Conservation (phyloP, 1,284 basidiomycete genomes). For the Trametes hirsuta region DNA sequence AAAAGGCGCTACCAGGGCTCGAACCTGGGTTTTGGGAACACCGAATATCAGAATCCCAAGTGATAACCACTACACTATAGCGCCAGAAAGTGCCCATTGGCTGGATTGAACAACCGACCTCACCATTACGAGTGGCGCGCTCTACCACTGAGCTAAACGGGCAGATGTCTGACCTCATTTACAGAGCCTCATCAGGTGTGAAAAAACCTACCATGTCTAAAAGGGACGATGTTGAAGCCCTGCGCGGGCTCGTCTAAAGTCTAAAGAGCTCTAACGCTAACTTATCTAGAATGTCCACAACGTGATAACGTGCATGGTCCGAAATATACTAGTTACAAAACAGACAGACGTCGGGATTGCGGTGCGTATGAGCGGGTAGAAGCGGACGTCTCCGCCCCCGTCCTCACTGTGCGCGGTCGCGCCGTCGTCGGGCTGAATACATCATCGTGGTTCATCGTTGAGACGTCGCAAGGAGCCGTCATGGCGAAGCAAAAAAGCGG, state of each 20-base stretch:
- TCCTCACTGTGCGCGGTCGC: not conserved
- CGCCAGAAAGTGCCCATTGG: conserved; percentile 16
- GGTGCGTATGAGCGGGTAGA: not conserved
- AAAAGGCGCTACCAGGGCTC: conserved; percentile 26
- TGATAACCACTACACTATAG: conserved; percentile 26
- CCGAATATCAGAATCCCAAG: conserved; percentile 19
- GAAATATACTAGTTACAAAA: conserved; percentile 8
- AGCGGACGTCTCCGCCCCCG: not conserved
- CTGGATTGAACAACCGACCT: conserved; percentile 20
- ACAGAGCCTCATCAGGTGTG: too few relatives aligned
- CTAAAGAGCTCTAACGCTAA: conserved; percentile 6
- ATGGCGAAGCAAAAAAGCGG: not conserved
- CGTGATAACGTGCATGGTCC: not conserved
- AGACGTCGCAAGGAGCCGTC: conserved; percentile 1
- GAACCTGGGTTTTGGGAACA: conserved; percentile 27
- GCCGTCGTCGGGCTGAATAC: conserved; percentile 1
- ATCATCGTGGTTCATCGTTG: conserved; percentile 3
- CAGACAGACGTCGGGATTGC: not conserved
- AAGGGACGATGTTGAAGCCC: not conserved
- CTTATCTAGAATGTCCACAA: conserved; percentile 1
- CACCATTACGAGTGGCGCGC: conserved; percentile 20
- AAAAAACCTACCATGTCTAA: not conserved
- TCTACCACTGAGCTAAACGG: conserved; percentile 20
- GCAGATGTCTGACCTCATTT: not conserved
- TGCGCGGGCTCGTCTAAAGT: not conserved